A percentile compares a stretch with the other conserved stretches of the same genome.
Evolutionary conservation across 352 stramenopile genomes (phyloP).

Genomic region (Phytopythium helicoides): DNA sequence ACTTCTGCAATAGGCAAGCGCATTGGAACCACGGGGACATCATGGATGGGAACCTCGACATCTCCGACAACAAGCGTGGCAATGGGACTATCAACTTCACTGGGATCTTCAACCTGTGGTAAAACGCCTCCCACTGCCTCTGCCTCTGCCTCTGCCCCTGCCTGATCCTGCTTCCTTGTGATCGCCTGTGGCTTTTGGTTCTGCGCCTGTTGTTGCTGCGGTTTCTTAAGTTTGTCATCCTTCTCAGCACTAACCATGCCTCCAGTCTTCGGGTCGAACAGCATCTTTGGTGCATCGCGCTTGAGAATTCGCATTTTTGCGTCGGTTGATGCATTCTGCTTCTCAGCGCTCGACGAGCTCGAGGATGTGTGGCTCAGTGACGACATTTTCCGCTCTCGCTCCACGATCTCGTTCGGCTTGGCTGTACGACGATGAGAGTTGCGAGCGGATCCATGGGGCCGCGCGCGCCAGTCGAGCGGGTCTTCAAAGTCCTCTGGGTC

Average conservation of each 20-base stretch:
- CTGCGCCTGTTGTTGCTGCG: constrained; percentile 3
- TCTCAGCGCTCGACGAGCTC: constrained; percentile 14
- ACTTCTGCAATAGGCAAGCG: too few relatives aligned
- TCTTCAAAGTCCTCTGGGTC: too few relatives aligned
- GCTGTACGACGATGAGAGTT: too few relatives aligned
- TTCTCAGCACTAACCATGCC: constrained; percentile 48
- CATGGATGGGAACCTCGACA: constrained; percentile 6
- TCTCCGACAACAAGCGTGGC: constrained; percentile 5
- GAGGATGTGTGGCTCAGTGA: constrained; percentile 9
- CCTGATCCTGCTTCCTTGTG: neutral
- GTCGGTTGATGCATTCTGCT: constrained; percentile 1
- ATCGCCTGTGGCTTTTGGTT: neutral
- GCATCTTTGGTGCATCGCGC: constrained; percentile 50
- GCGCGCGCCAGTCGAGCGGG: too few relatives aligned
- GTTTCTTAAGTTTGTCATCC: constrained; percentile 4
- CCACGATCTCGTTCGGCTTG: neutral
- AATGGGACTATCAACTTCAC: neutral
- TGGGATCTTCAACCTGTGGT: neutral
- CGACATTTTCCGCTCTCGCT: constrained; percentile 1
- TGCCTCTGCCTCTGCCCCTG: neutral
- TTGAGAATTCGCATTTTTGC: constrained; percentile 55
- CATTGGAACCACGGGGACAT: neutral
- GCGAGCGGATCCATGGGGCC: too few relatives aligned
- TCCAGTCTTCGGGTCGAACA: constrained; percentile 72
- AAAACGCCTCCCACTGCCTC: neutral